These are phyloP conservation scores for Kitagawia praeruptora DNA, from an alignment of 129 eudicot genomes.

Conservation along the genomic window DNA sequence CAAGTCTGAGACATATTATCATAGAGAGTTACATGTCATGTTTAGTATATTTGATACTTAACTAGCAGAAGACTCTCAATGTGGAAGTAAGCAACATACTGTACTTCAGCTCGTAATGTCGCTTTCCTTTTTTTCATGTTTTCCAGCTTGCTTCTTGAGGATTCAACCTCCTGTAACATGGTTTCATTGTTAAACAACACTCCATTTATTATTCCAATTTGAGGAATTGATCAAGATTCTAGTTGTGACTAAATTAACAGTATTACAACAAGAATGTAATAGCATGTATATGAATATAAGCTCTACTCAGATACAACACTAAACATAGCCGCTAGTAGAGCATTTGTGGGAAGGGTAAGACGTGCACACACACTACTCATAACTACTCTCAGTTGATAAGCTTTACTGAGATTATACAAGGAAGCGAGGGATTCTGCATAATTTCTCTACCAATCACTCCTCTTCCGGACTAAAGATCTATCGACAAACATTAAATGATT, in stretches of 20 bases:
- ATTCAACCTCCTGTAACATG: slow-evolving; percentile 45
- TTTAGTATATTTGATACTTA: background rate
- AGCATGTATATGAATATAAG: background rate
- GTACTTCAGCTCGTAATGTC: slow-evolving; percentile 64
- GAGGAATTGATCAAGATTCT: background rate
- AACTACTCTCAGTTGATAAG: background rate
- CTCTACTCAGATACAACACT: background rate
- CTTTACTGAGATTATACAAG: too few relatives aligned
- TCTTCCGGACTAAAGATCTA: too few relatives aligned
- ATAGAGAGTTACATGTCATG: too few relatives aligned
- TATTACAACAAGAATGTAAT: background rate
- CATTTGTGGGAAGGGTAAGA: background rate
- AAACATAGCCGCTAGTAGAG: background rate
- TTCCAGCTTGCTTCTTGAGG: slow-evolving; percentile 41
- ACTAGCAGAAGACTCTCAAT: background rate
- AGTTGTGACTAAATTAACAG: background rate
- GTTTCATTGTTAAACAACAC: background rate
- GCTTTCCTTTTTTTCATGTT: slow-evolving; percentile 43
- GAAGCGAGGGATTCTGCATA: too few relatives aligned
- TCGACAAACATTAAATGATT: background rate
- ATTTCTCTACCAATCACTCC: too few relatives aligned
- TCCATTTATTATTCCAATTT: background rate
- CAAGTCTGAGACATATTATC: too few relatives aligned
- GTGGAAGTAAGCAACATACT: slow-evolving; percentile 29
- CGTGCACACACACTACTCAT: background rate